Evolutionary conservation across 768 basidiomycete genomes (phyloP).

Genomic region (Mycena alexandri): DNA sequence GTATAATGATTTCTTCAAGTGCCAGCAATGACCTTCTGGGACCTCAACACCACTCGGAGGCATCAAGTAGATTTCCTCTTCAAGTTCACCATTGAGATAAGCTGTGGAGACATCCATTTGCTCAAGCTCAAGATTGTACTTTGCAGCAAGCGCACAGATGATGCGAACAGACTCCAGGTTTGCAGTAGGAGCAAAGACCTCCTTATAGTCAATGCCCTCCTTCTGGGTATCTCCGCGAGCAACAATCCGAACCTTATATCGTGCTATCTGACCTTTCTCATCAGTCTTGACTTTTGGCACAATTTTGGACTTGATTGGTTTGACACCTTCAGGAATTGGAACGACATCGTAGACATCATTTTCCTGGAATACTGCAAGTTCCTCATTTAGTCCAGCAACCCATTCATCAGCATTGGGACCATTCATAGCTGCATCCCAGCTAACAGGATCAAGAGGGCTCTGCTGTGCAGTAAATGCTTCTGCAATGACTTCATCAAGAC

Average conservation of each 20-base stretch:
- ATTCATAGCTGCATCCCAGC: too few relatives aligned
- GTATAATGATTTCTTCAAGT: neutral
- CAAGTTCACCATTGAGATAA: neutral
- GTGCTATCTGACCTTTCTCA: too few relatives aligned
- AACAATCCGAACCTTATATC: too few relatives aligned
- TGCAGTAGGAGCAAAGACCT: too few relatives aligned
- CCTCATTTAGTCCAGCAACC: too few relatives aligned
- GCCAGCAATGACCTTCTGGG: slow-evolving; percentile 7
- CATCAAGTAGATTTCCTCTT: slow-evolving; percentile 5
- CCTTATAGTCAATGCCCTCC: too few relatives aligned
- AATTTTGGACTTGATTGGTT: neutral
- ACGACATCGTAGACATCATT: slow-evolving; percentile 2
- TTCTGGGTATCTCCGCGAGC: too few relatives aligned
- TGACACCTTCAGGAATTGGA: neutral
- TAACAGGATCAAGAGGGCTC: too few relatives aligned
- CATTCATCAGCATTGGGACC: too few relatives aligned
- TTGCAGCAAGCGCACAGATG: slow-evolving; percentile 9
- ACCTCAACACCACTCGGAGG: neutral
- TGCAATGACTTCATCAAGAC: too few relatives aligned
- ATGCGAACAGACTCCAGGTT: neutral
- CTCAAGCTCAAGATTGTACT: slow-evolving; percentile 10
- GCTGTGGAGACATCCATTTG: slow-evolving; percentile 10
- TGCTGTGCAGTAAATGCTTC: too few relatives aligned
- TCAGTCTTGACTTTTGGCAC: neutral
- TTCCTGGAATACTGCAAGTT: too few relatives aligned